Conservation (phyloP, 306 rosid genomes). For the Cucurbita pepo region DNA sequence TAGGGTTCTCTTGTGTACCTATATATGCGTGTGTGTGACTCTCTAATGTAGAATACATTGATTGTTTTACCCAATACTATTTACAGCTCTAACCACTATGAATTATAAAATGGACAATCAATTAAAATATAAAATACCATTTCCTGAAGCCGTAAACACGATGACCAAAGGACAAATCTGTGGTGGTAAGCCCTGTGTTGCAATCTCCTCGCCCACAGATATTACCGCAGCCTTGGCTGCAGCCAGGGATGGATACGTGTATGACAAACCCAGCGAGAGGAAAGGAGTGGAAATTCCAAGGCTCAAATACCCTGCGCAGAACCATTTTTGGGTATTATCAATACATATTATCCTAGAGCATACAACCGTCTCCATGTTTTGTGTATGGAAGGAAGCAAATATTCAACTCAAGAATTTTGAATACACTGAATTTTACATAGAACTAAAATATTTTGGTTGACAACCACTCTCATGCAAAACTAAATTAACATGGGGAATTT, state of each 20-base stretch:
- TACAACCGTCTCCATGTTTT: neutral
- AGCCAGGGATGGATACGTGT: slow-evolving; percentile 88
- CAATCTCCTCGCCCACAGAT: slow-evolving; percentile 88
- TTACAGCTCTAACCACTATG: neutral
- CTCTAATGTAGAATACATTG: too few relatives aligned
- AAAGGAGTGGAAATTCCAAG: slow-evolving; percentile 97
- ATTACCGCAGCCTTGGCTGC: slow-evolving; percentile 94
- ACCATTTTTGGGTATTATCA: neutral
- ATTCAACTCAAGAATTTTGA: neutral
- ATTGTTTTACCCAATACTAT: too few relatives aligned
- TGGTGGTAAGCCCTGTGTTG: slow-evolving; percentile 59
- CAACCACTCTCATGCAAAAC: neutral
- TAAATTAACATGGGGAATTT: neutral
- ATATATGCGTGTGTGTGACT: too few relatives aligned
- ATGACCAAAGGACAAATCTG: slow-evolving; percentile 87
- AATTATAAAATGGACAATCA: neutral
- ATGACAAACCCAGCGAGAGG: slow-evolving; percentile 79
- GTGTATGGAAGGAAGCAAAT: neutral
- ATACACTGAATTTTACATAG: neutral
- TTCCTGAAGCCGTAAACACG: slow-evolving; percentile 87
- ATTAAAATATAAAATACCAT: slow-evolving; percentile 30
- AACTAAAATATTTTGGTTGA: neutral
- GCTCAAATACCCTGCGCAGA: slow-evolving; percentile 53
- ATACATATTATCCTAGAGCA: neutral
- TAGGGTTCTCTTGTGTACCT: neutral